These are phyloP conservation scores for Thelonectria rubi DNA, from an alignment of 2,329 filamentous ascomycete species.

Conservation along the genomic window DNA sequence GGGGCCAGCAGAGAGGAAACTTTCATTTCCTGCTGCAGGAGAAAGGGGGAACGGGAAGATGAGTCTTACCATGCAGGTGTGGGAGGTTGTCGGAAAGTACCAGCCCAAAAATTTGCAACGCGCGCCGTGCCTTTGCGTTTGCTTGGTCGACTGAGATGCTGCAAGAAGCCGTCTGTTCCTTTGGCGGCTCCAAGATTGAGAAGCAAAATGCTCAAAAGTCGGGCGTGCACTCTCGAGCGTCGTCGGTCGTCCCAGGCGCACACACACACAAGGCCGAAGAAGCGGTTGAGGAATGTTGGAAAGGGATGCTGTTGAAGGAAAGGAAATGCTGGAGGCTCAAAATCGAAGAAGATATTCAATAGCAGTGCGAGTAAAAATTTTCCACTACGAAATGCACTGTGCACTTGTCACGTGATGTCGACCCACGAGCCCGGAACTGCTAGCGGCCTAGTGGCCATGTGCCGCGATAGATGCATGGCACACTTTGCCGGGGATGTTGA, in stretches of 20 bases:
- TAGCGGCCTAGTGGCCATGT: constrained; percentile 22
- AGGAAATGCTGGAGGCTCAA: constrained; percentile 32
- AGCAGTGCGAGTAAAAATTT: constrained; percentile 47
- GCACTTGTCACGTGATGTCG: constrained; percentile 31
- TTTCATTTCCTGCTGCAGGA: constrained; percentile 28
- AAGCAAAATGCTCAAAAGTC: constrained; percentile 25
- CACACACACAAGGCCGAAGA: constrained; percentile 5
- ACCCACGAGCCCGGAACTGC: constrained; percentile 28
- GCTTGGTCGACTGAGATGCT: constrained; percentile 11
- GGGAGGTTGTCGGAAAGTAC: background rate
- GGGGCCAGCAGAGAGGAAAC: too few relatives aligned
- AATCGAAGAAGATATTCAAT: constrained; percentile 44
- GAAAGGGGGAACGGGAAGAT: constrained; percentile 19
- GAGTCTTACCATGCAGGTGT: constrained; percentile 40
- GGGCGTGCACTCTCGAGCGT: constrained; percentile 19
- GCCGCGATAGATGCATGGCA: constrained; percentile 43
- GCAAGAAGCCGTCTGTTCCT: background rate
- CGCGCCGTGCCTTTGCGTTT: constrained; percentile 16
- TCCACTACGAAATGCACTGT: constrained; percentile 41
- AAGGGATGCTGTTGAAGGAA: constrained; percentile 27
- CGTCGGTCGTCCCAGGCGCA: constrained; percentile 16
- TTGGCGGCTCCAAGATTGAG: constrained; percentile 26
- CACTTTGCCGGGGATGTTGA: constrained; percentile 12
- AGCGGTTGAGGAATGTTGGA: constrained; percentile 24
- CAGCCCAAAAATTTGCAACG: constrained; percentile 23